These are phyloP conservation scores for Saccharomycopsis hybrid DNA, from an alignment of 1,139 yeast genomes.

Conservation along the genomic window DNA sequence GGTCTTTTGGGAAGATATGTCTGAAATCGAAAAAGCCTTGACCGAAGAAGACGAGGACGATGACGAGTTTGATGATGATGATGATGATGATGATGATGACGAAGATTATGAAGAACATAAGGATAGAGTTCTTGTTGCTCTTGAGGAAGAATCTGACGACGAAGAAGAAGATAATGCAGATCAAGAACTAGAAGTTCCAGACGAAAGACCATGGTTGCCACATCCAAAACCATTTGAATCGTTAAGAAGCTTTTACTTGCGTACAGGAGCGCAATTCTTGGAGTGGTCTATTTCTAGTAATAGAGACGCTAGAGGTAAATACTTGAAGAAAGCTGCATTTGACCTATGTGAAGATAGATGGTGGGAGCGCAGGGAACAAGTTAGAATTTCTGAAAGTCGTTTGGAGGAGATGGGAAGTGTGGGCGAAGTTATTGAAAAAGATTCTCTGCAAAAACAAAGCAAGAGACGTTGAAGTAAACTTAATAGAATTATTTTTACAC, in stretches of 20 bases:
- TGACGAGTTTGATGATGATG: conserved; percentile 56
- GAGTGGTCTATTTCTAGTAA: conserved; percentile 90
- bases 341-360: conserved; percentile 90
- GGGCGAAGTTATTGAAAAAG: conserved; percentile 82
- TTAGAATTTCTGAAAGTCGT: conserved; percentile 80
- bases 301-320: conserved; percentile 84
- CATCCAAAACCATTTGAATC: conserved; percentile 95
- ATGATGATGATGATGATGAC: conserved; percentile 53
- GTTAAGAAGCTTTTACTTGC: conserved; percentile 72
- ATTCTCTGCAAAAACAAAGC: conserved; percentile 37
- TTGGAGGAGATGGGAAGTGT: conserved; percentile 89
- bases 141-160: conserved; percentile 51
- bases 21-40: conserved; percentile 53
- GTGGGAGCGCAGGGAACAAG: conserved; percentile 98
- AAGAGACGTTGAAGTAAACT: conserved; percentile 34
- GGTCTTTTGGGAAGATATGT: conserved; percentile 83
- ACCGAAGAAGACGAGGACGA: conserved; percentile 55
- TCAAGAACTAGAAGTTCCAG: conserved; percentile 70
- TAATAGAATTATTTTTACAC: no score
- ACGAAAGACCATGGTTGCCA: conserved; percentile 92
- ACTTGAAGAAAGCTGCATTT: conserved; percentile 81
- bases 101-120: conserved; percentile 46
- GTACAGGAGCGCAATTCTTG: conserved; percentile 80
- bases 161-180: conserved; percentile 57
- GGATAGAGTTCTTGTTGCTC: conserved; percentile 43